Evolutionary conservation across 306 rosid genomes (phyloP), one percentile per base, ranked within the genome.

Genomic region (Dryas alaskensis): DNA sequence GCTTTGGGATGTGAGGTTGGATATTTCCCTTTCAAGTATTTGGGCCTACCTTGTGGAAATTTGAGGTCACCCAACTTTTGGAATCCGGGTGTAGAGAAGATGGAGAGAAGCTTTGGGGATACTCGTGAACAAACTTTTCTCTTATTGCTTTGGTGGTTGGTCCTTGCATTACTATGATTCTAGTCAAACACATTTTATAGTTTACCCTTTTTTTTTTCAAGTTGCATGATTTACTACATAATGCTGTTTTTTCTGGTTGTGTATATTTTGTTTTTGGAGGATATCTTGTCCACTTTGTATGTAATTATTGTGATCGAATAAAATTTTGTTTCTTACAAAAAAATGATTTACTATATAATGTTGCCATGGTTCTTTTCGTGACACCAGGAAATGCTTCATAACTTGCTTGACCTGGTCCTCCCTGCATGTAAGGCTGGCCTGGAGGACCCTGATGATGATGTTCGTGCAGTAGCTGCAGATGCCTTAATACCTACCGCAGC

Each of bases 391-490:
- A 81, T 94, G 96, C 95, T 94, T 74, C 81, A 77, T 69, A 87
- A 81, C 76, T 89, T 94, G 94, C 98, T 94, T 79, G 90, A 86
- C 51, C 84, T 78, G 71, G 85, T 92, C 80, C 95, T 94, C 75
- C 96, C 98, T 48, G 92, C 97, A 14, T 94, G 98, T 85, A 94
- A 88, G 84, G 80, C 88, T 87, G 98, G 98, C 66, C 85, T 94
- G 77, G 96, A 88, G 89, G 98, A 94, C 70, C 95, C 97, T 1
- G 98, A 94, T 81, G 98, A 94, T 80, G 98, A 94, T 82, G 98
- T 94, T 69, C 90, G 97, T 72, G 98, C 98, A 14, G 97, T 94
- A 75, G 96, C 98, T 77, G 98, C 98, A n/a, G 98, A 94, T 80
- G 97, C 98, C 71, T 83, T 94, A 72, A 84, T 94, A 78, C 98